These are phyloP conservation scores for Leccinum subrobustum DNA, from an alignment of 1,284 basidiomycete genomes.

Conservation along the genomic window DNA sequence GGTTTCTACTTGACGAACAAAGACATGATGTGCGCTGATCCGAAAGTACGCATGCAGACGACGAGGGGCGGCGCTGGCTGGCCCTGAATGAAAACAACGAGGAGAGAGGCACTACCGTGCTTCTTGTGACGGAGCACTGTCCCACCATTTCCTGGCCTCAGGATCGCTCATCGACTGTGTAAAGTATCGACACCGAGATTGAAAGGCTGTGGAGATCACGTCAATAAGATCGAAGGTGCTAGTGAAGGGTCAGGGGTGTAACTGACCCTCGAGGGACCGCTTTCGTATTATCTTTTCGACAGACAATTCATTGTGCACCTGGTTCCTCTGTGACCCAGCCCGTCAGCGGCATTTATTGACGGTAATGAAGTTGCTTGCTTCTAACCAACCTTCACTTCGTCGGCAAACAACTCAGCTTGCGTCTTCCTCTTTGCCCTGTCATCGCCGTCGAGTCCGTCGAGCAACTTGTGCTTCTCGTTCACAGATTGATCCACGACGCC, in stretches of 20 bases:
- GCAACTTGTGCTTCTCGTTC: constrained; percentile 53
- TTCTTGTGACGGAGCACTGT: constrained; percentile 42
- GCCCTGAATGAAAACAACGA: constrained; percentile 32
- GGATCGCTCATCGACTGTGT: constrained; percentile 60
- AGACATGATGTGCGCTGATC: constrained; percentile 10
- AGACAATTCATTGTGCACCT: constrained; percentile 75
- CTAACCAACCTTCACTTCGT: constrained; percentile 74
- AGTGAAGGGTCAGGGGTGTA: constrained; percentile 11
- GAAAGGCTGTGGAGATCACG: constrained; percentile 59
- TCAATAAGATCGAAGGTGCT: constrained; percentile 15
- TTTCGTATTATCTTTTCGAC: constrained; percentile 80
- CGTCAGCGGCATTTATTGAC: constrained; percentile 33
- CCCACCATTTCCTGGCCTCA: constrained; percentile 73
- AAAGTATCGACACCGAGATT: constrained; percentile 81
- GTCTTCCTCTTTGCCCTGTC: constrained; percentile 46
- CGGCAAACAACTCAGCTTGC: constrained; percentile 60
- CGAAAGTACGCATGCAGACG: constrained; percentile 11
- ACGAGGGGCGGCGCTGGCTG: constrained; percentile 14
- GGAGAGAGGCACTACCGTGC: constrained; percentile 31
- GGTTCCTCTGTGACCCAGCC: constrained; percentile 56
- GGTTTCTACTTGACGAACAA: constrained; percentile 5
- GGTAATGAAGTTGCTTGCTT: constrained; percentile 22
- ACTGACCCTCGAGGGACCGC: constrained; percentile 75
- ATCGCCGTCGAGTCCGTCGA: constrained; percentile 45
- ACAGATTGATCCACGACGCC: constrained; percentile 67